phyloP scores from a whole-genome alignment of 1,284 basidiomycete species.

The Ganoderma lingzhi region DNA sequence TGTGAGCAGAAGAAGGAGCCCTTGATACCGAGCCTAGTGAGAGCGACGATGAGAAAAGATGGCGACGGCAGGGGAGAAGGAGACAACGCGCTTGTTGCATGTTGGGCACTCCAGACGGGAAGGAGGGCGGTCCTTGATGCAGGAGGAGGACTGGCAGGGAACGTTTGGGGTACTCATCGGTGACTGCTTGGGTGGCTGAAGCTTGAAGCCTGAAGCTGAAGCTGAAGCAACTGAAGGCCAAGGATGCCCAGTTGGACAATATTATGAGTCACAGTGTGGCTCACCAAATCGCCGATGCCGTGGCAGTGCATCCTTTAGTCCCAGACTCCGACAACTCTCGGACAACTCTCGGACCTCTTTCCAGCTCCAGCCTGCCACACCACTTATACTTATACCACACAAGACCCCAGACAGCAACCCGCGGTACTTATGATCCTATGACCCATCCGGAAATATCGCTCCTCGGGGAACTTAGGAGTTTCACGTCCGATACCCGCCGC shows the following conservation, averaged over 20 bases:
- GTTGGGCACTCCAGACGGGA: constrained; percentile 84
- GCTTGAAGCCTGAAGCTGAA: no score
- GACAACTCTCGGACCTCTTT: background rate
- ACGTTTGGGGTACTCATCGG: constrained; percentile 44
- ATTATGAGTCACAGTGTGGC: background rate
- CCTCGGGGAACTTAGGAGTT: background rate
- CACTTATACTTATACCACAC: background rate
- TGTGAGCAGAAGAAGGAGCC: constrained; percentile 88
- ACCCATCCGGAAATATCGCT: background rate
- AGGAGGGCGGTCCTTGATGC: constrained; percentile 78
- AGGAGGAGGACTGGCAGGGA: constrained; percentile 74
- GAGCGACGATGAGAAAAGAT: constrained; percentile 24
- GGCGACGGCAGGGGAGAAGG: constrained; percentile 15
- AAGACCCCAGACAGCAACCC: background rate
- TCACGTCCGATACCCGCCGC: background rate
- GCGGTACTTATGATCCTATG: background rate
- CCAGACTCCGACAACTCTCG: no score
- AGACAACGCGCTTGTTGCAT: constrained; percentile 72
- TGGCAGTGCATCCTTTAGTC: background rate
- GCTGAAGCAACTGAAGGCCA: no score
- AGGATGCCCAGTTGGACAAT: no score
- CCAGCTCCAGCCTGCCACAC: background rate
- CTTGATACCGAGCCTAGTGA: constrained; percentile 73
- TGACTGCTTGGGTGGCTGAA: constrained; percentile 1
- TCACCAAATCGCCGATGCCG: background rate